Conservation (phyloP, 495 filamentous ascomycete genomes). For the Thozetella sp. region DNA sequence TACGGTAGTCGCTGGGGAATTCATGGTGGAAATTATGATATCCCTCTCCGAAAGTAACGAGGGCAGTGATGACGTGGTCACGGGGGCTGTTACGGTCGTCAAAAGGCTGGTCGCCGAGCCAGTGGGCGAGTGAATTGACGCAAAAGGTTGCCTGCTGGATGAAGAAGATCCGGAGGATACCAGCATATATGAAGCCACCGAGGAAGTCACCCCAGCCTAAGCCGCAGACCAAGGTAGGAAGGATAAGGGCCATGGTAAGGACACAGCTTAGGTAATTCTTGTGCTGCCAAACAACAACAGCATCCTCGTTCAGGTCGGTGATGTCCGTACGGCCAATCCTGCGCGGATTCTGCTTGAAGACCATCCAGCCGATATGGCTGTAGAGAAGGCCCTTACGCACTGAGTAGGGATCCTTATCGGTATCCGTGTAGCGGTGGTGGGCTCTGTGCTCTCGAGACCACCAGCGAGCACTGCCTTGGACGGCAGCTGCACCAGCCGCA, state of each 20-base stretch:
- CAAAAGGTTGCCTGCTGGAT: conserved; percentile 99
- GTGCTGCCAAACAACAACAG: conserved; percentile 94
- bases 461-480: conserved; percentile 96
- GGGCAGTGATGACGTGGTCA: conserved; percentile 93
- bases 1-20: conserved; percentile 98
- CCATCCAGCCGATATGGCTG: conserved; percentile 93
- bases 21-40: conserved; percentile 99
- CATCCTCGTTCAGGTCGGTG: conserved; percentile 92
- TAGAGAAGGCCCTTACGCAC: conserved; percentile 97
- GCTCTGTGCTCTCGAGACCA: conserved; percentile 96
- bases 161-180: conserved; percentile 96
- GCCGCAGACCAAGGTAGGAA: conserved; percentile 83
- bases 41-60: conserved; percentile 95
- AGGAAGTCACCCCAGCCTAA: conserved; percentile 88
- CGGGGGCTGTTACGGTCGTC: conserved; percentile 98
- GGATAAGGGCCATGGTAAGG: conserved; percentile 80
- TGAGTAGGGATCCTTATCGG: conserved; percentile 98
- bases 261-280: conserved; percentile 90
- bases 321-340: conserved; percentile 96
- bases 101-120: conserved; percentile 98
- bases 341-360: conserved; percentile 94
- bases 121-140: conserved; percentile 98
- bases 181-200: conserved; percentile 92
- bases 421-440: conserved; percentile 99
- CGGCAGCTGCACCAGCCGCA: conserved; percentile 88